These are phyloP conservation scores for Populus euphratica DNA, from an alignment of 345 rosid genomes.

Conservation along the genomic window DNA sequence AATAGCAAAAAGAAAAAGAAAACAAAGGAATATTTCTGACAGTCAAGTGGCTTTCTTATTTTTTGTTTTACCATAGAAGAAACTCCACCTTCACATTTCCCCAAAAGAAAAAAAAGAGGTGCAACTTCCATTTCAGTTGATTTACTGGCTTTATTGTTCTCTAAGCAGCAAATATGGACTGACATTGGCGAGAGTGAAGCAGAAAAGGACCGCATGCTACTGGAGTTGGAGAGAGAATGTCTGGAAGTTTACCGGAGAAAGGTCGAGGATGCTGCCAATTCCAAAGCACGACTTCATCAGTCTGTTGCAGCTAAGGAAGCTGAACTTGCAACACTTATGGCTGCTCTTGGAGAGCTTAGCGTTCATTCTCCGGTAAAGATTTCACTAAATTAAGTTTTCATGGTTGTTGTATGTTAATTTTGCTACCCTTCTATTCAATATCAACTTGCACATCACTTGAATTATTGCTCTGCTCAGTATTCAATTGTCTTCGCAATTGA, in stretches of 20 bases:
- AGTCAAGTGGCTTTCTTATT: not conserved
- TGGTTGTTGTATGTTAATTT: not conserved
- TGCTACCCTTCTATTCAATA: not conserved
- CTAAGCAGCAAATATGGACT: slow-evolving; percentile 91
- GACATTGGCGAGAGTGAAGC: slow-evolving; percentile 89
- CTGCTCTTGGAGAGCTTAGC: slow-evolving; percentile 78
- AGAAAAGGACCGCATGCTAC: slow-evolving; percentile 77
- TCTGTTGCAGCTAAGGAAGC: slow-evolving; percentile 92
- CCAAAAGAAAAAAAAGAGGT: not conserved
- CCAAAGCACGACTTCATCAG: slow-evolving; percentile 86
- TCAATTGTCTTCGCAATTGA: not conserved
- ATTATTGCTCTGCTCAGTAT: not conserved
- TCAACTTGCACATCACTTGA: not conserved
- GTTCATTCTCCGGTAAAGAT: slow-evolving; percentile 53
- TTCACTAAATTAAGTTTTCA: not conserved
- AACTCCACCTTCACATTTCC: not conserved
- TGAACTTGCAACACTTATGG: slow-evolving; percentile 86
- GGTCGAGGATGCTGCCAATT: slow-evolving; percentile 88
- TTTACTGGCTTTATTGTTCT: slow-evolving; percentile 3
- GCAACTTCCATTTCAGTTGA: not conserved
- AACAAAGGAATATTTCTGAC: not conserved
- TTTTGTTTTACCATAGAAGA: not conserved
- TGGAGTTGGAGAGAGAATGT: slow-evolving; percentile 90
- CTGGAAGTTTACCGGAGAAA: slow-evolving; percentile 81
- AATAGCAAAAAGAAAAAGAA: not conserved